Evolutionary conservation across 1,139 yeast species (phyloP), one percentile per base, ranked within the genome.

Genomic region (Debaryomyces fabryi): DNA sequence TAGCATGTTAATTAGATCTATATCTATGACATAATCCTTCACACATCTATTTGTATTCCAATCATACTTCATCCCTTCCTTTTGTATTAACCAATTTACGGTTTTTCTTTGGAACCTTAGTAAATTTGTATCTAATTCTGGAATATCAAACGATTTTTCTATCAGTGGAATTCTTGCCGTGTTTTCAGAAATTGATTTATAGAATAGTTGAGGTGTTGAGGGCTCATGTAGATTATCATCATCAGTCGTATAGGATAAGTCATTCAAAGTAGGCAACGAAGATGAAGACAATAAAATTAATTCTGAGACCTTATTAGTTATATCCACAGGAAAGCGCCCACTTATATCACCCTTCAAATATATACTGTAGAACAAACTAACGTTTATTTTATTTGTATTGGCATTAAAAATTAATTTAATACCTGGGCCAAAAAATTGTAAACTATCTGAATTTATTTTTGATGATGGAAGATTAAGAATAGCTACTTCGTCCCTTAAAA

Each of bases 101-200:
- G 93, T 77, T 45, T 78, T 81, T 5, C 75, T 69, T 59, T 88
- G 96, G 53, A 85, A 88, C 6, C 72, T 71, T 20, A 85, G 62
- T 10, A 85, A 65, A 5, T 69, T 67, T 0, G 85, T 74, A 24
- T 71, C 76, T 15, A 85, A 63, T 37, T 76, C 82, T 0, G 83
- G 79, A n/a, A 77, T 59, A 27, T 72, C 73, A 49, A 69, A 64
- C 2, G 58, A 53, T 3, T 53, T 54, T 1, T 52, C 54, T 2
- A 59, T 53, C 0, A 48, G 39, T 0, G 69, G 62, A 40, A 72
- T 51, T 6, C 45, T 42, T 6, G 57, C 52, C 1, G 79, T 73
- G 49, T 64, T 56, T 20, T 66, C 68, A 2, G 76, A 64, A 44
- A 75, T 66, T 3, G 68, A 49, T 35, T 64, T 66, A 54, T 75